Percentiles rank a stretch among this genome's conserved stretches.
Conservation (phyloP, 331 rosid species). For the Cydonia oblonga region DNA sequence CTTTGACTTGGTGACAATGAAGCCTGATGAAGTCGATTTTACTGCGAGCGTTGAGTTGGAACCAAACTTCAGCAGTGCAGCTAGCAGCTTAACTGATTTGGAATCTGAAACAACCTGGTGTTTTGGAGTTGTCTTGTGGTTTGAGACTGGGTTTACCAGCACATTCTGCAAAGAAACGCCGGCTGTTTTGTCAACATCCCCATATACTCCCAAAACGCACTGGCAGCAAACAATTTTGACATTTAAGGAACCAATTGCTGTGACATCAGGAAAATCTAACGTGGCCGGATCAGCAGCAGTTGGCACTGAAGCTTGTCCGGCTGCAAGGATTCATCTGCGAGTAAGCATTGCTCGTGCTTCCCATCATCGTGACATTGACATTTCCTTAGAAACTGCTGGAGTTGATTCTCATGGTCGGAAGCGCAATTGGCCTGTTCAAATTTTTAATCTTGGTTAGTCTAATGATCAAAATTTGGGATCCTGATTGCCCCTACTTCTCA, state of each 20-base stretch:
- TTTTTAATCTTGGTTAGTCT: slow-evolving; percentile 41
- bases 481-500: slow-evolving; percentile 13
- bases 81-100: not conserved
- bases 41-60: slow-evolving; percentile 66
- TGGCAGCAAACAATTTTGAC: slow-evolving; percentile 90
- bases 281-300: slow-evolving; percentile 25
- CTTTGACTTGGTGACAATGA: slow-evolving; percentile 86
- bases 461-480: not conserved
- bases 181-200: slow-evolving; percentile 75
- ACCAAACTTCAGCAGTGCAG: slow-evolving; percentile 25
- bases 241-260: slow-evolving; percentile 61
- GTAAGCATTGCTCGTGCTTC: slow-evolving; percentile 72
- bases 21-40: slow-evolving; percentile 67
- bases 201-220: slow-evolving; percentile 56
- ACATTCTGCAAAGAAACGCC: slow-evolving; percentile 70
- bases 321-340: slow-evolving; percentile 50
- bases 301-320: slow-evolving; percentile 53
- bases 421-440: slow-evolving; percentile 57
- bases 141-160: slow-evolving; percentile 78
- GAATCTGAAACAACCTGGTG: slow-evolving; percentile 43
- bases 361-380: slow-evolving; percentile 84
- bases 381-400: slow-evolving; percentile 65
- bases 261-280: slow-evolving; percentile 25
- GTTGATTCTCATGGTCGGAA: slow-evolving; percentile 43
- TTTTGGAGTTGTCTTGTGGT: slow-evolving; percentile 79